Evolutionary conservation across 306 rosid species (phyloP).

Genomic region (Medicago truncatula): DNA sequence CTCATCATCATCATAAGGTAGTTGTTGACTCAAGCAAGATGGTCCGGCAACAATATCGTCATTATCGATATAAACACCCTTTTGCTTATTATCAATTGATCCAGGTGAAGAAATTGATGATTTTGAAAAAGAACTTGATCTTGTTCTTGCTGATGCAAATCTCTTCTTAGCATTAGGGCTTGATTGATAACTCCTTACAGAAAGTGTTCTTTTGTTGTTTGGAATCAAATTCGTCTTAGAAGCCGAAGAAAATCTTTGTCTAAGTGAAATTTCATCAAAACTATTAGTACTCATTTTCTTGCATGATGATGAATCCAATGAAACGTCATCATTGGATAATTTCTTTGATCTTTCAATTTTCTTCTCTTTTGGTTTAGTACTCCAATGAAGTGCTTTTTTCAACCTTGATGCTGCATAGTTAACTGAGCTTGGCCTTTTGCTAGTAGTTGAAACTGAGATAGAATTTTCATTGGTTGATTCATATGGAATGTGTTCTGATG

Average conservation of each 20-base stretch:
- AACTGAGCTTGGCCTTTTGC: constrained; percentile 70
- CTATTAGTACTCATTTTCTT: constrained; percentile 53
- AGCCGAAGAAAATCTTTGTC: constrained; percentile 67
- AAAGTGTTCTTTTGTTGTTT: constrained; percentile 81
- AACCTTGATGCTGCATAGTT: constrained; percentile 66
- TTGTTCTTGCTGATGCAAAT: constrained; percentile 78
- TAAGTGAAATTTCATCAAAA: constrained; percentile 70
- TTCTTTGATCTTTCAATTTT: constrained; percentile 52
- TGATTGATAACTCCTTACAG: constrained; percentile 84
- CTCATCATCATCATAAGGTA: constrained; percentile 44
- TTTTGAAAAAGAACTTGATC: constrained; percentile 91
- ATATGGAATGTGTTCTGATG: constrained; percentile 54
- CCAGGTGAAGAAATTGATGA: constrained; percentile 78
- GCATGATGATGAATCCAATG: constrained; percentile 52
- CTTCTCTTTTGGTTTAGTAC: constrained; percentile 58
- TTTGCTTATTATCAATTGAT: constrained; percentile 74
- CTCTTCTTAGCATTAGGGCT: constrained; percentile 98
- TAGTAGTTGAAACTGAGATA: neutral
- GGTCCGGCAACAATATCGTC: constrained; percentile 63
- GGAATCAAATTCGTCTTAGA: constrained; percentile 65
- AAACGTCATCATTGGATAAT: constrained; percentile 46
- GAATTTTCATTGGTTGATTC: constrained; percentile 36
- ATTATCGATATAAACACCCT: constrained; percentile 63
- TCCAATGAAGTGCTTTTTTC: constrained; percentile 77
- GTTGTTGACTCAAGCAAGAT: constrained; percentile 61